Conservation (phyloP, 2,329 filamentous ascomycete genomes). For the Exophiala lecanii-corni region DNA sequence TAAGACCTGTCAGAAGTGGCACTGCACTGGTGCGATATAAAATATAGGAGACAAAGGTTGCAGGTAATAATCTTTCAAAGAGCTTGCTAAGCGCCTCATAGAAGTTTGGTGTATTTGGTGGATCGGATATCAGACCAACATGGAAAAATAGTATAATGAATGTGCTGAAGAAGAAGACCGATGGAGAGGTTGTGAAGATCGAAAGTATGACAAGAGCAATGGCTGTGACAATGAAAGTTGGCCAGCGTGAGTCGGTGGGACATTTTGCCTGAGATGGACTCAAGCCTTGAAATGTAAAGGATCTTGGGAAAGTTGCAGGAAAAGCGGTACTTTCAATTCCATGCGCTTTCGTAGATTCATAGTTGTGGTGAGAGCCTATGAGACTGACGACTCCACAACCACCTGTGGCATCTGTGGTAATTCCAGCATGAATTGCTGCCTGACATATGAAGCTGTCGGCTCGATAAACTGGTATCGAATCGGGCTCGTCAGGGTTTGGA, state of each 20-base stretch:
- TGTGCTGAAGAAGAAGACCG: slow-evolving; percentile 75
- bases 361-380: slow-evolving; percentile 63
- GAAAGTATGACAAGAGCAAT: slow-evolving; percentile 74
- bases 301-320: slow-evolving; percentile 82
- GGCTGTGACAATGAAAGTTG: slow-evolving; percentile 73
- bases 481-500: slow-evolving; percentile 33
- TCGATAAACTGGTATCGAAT: slow-evolving; percentile 63
- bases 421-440: slow-evolving; percentile 76
- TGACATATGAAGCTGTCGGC: slow-evolving; percentile 86
- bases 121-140: slow-evolving; percentile 83
- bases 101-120: slow-evolving; percentile 64
- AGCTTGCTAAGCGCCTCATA: slow-evolving; percentile 71
- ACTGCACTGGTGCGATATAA: slow-evolving; percentile 79
- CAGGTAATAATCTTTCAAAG: slow-evolving; percentile 77
- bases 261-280: slow-evolving; percentile 51
- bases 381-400: slow-evolving; percentile 78
- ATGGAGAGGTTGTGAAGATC: slow-evolving; percentile 72
- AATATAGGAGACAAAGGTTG: slow-evolving; percentile 80
- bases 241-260: slow-evolving; percentile 77
- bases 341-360: slow-evolving; percentile 60
- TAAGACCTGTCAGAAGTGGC: slow-evolving; percentile 66
- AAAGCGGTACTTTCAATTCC: slow-evolving; percentile 75
- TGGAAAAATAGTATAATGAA: slow-evolving; percentile 85
- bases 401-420: slow-evolving; percentile 65
- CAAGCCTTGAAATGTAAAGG: slow-evolving; percentile 69